Evolutionary conservation across 371 early-diverging fungal species (phyloP), one percentile per base, ranked within the genome.

Genomic region (Rhizomucor pusillus): DNA sequence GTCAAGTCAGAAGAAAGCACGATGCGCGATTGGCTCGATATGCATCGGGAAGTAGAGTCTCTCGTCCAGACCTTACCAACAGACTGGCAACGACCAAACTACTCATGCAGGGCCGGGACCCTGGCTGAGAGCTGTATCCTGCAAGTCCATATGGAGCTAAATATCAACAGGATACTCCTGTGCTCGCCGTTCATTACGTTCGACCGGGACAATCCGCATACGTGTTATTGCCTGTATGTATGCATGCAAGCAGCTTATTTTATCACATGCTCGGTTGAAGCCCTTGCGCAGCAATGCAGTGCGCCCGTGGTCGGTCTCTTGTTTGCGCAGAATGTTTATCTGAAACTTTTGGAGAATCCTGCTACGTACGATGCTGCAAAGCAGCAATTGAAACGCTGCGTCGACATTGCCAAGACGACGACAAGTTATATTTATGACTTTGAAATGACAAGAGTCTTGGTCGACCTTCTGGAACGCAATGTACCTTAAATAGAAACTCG

Each of bases 261-360:
- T 6, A 71, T 76, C 50, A 66, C 69, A 6, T 55, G 66, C n/a
- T 56, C 61, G 9, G 16, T 73, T 11, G 67, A 69, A 44, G 45
- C 56, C 39, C 46, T 65, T 20, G 52, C 63, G 1, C 52, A 67
- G 9, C 59, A 64, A n/a, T 73, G 77, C 34, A 63, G 61, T 45
- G 59, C 64, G 16, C 77, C 77, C 4, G 34, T 76, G 34, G 43
- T 71, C 4, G 65, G 69, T 3, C 49, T 73, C 18, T 49, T 71
- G 16, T 76, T 76, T 60, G 63, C 70, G 19, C 73, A 73, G 46
- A 59, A 65, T 36, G 69, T 73, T 5, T 76, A 71, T 44, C 47
- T 58, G 36, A 70, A 73, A 33, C 35, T 68, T 12, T 23, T 70
- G 10, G 63, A 57, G 14, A 69, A 68, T 45, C 44, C 18, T 47